Evolutionary conservation across 2,329 filamentous ascomycete genomes (phyloP), one percentile per base, ranked within the genome.

Genomic region (Dothistroma pini): DNA sequence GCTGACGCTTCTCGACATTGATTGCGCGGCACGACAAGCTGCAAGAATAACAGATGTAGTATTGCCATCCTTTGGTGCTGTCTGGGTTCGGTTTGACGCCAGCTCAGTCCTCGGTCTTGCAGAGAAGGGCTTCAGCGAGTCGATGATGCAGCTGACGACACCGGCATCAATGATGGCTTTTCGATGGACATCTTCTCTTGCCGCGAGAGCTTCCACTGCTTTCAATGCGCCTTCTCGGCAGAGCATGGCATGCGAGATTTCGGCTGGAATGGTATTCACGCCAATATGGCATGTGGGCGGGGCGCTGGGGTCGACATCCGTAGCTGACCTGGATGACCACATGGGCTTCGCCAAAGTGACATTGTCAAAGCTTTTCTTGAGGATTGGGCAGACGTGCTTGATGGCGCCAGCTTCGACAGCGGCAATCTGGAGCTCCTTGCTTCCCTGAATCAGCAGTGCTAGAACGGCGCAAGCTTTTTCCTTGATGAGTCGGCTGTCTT

Each of bases 101-200:
- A 41, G 66, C 59, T 34, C 68, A 58, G 47, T 22, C 16, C 50
- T 34, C 14, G 54, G 38, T 73, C 75, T 54, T 72, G 76, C 21
- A 72, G 75, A 52, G 74, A 83, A 83, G 1, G 86, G 81, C 56
- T 84, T 87, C 50, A 97, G 82, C 0, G 92, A 95, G 68, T 96
- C 90, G 48, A 96, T 88, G 56, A 97, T 87, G 71, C 89, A 92
- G 0, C 86, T 83, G 50, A 96, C 82, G 54, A 90, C 84, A n/a
- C 92, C 91, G 68, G 90, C 86, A 25, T 93, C 88, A 56, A 95
- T 89, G 52, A 97, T 84, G 0, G 84, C 83, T 71, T 96, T 96
- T 49, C 93, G 84, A 71, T 93, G 91, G 25, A 89, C 86, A 68
- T 97, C 92, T 69, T 92, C 91, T 68, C 89, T 88, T 2, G 90